Conservation (phyloP, 176 grass and related monocot species). For the Elaeis guineensis region DNA sequence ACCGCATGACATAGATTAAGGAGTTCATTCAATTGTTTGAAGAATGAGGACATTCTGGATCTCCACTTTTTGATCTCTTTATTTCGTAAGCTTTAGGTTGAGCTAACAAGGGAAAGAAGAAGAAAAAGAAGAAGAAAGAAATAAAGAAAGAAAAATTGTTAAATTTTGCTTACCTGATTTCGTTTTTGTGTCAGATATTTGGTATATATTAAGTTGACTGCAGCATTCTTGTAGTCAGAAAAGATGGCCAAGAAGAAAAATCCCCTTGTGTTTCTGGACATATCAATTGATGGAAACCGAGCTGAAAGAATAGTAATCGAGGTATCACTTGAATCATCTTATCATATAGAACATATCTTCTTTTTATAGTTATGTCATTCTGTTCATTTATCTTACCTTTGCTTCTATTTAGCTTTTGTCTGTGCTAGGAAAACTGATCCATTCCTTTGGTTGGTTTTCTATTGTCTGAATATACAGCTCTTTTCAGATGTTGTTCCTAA, state of each 20-base stretch:
- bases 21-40: too few species aligned
- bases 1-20: too few species aligned
- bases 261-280: conserved; percentile 53
- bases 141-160: too few species aligned
- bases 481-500: conserved; percentile 56
- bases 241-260: conserved; percentile 47
- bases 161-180: too few species aligned
- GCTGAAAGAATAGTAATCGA: conserved; percentile 45
- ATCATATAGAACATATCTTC: not conserved
- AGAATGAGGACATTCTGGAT: too few species aligned
- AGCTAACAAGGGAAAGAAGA: too few species aligned
- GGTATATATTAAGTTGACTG: not conserved
- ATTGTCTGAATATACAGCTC: conserved; percentile 27
- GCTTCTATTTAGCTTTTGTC: conserved; percentile 1
- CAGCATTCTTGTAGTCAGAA: conserved; percentile 18
- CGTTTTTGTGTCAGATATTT: too few species aligned
- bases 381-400: not conserved
- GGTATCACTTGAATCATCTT: conserved; percentile 14
- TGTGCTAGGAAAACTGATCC: not conserved
- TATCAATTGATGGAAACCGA: conserved; percentile 27
- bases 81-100: too few species aligned
- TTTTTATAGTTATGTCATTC: too few species aligned
- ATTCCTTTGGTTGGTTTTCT: not conserved
- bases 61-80: too few species aligned
- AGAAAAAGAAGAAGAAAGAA: too few species aligned